Evolutionary conservation across 768 basidiomycete genomes (phyloP), one percentile per base, ranked within the genome.

Genomic region (Hirschioporus abietinus): DNA sequence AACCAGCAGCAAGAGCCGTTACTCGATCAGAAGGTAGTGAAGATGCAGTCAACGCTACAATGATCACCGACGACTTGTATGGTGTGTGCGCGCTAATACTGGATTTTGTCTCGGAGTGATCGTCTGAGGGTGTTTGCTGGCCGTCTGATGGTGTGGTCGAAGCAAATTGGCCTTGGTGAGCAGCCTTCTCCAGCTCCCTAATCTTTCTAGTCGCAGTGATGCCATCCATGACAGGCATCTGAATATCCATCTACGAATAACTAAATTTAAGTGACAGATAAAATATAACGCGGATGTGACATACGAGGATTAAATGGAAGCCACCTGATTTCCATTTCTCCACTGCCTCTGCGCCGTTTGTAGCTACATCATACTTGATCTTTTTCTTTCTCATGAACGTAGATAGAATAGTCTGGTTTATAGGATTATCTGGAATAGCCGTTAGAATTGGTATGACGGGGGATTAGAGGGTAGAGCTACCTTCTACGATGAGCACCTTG

Each of bases 171-270:
- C 88, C 85, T 61, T 84, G 80, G 63, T 87, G 84, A 67, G 84
- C 87, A 42, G 77, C 68, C 71, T 87, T 90, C 74, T 99, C 96
- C 58, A 96, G 77, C 65, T 88, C 86, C 64, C 97, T 84, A 67
- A 99, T 99, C 76, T 96, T 93, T 72, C 95, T 95, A 3, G 97
- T 99, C 7, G 97, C 97, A 74, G 93, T 88, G 63, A 99, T 97
- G 35, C 97, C 97, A 77, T 96, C 94, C 92, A 97, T 99, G 71
- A 99, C 89, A 9, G 97, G 97, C 87, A 99, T 95, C 78, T 99
- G 96, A 65, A 99, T 99, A 80, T 99, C 97, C 97, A 99, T 99
- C 96, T 98, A 70, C 3, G 67, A 30, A 35, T 52, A 64, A 62
- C 70, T 52, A 20, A 3, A 20, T 15, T 52, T 52, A 61, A n/a